phyloP scores from a whole-genome alignment of 73 alveolate genomes.

The Paramecium bursaria region DNA sequence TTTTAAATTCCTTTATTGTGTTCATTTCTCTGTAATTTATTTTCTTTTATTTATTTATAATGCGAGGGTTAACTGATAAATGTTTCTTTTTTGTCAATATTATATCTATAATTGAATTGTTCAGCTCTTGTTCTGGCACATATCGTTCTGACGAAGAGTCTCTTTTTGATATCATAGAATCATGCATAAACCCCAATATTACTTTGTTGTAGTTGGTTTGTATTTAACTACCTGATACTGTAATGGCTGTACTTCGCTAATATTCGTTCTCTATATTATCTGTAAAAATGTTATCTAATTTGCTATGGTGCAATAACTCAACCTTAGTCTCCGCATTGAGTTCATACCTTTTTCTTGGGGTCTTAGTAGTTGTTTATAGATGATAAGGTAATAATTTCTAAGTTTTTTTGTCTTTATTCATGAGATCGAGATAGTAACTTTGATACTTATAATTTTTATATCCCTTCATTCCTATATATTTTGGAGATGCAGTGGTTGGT shows the following conservation, averaged over 20 bases:
- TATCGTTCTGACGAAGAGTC: too few species aligned
- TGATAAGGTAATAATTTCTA: conserved; percentile 44
- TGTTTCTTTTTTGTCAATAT: conserved; percentile 2
- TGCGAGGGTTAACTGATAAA: conserved; percentile 25
- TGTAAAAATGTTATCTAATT: conserved; percentile 52
- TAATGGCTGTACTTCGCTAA: conserved; percentile 6
- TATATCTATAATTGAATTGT: conserved; percentile 16
- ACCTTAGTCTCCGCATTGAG: conserved; percentile 15
- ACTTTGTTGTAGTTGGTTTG: neutral
- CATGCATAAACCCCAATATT: neutral
- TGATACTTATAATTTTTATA: conserved; percentile 42
- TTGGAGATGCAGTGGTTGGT: conserved; percentile 1
- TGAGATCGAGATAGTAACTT: conserved; percentile 26
- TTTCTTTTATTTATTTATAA: neutral
- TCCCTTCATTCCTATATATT: conserved; percentile 50
- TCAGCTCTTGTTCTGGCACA: too few species aligned
- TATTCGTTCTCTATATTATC: too few species aligned
- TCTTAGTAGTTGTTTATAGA: conserved; percentile 4
- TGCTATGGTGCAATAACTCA: conserved; percentile 4
- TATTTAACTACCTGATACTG: conserved; percentile 3
- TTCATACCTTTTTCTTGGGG: conserved; percentile 49
- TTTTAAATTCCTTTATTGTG: conserved; percentile 45
- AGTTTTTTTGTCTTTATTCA: conserved; percentile 35
- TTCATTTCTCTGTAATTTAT: conserved; percentile 36
- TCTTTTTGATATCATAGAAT: conserved; percentile 7